phyloP scores from a whole-genome alignment of 2,329 filamentous ascomycete genomes.

The Microdochium bolleyi region DNA sequence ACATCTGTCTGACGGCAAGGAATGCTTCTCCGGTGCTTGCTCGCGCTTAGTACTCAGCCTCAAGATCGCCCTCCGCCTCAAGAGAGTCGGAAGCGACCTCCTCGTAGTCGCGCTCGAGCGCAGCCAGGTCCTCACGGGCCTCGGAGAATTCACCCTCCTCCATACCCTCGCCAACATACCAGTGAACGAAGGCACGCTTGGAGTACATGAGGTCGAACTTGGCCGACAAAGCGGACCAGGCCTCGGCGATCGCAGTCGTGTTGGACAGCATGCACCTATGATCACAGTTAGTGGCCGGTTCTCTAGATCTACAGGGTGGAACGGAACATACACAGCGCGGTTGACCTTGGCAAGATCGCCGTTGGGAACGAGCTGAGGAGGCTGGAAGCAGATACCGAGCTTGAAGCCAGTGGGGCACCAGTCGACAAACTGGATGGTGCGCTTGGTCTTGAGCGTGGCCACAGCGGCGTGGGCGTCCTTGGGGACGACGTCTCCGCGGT shows the following conservation, averaged over 20 bases:
- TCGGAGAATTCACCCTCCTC: constrained; percentile 99
- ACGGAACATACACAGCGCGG: constrained; percentile 79
- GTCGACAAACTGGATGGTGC: constrained; percentile 98
- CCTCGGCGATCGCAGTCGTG: constrained; percentile 97
- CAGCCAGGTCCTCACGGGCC: constrained; percentile 96
- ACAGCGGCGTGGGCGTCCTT: constrained; percentile 91
- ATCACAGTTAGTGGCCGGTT: constrained; percentile 7
- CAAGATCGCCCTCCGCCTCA: constrained; percentile 74
- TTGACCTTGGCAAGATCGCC: constrained; percentile 96
- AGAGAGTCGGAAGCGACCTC: constrained; percentile 94
- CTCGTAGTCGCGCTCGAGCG: constrained; percentile 96
- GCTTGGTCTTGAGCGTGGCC: constrained; percentile 97
- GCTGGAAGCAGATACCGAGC: constrained; percentile 99
- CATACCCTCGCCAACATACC: constrained; percentile 99
- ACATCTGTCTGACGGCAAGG: not conserved
- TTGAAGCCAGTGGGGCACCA: constrained; percentile 99
- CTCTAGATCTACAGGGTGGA: not conserved
- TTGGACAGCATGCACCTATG: constrained; percentile 93
- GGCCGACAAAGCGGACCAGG: constrained; percentile 90
- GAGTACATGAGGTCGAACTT: constrained; percentile 99
- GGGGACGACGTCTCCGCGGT: constrained; percentile 96
- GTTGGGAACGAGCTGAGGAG: constrained; percentile 90
- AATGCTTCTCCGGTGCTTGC: not conserved
- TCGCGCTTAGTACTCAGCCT: constrained; percentile 77
- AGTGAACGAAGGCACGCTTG: constrained; percentile 99